Evolutionary conservation across 1,284 basidiomycete genomes (phyloP).

Genomic region (Sporisorium scitamineum): DNA sequence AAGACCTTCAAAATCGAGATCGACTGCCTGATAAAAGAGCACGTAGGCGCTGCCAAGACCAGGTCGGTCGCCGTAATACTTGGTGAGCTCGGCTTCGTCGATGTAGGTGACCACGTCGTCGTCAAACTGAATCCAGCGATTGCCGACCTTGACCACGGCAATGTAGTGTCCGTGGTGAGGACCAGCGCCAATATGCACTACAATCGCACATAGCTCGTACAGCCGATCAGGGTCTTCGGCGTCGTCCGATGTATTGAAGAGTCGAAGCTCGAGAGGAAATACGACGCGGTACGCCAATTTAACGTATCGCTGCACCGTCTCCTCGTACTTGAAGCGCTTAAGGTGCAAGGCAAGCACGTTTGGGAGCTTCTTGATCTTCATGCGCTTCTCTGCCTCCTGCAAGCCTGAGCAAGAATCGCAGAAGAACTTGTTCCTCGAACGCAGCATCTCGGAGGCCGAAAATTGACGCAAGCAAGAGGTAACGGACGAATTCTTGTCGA

Average conservation of each 20-base stretch:
- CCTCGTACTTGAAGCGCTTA: conserved; percentile 98
- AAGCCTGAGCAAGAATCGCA: conserved; percentile 96
- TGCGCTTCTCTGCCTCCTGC: conserved; percentile 97
- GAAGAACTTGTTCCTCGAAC: conserved; percentile 97
- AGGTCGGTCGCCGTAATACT: conserved; percentile 91
- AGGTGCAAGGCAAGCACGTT: conserved; percentile 94
- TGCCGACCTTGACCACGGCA: conserved; percentile 87
- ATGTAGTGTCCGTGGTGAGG: conserved; percentile 98
- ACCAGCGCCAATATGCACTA: conserved; percentile 95
- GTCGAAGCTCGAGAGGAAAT: conserved; percentile 90
- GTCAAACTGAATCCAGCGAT: conserved; percentile 90
- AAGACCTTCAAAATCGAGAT: conserved; percentile 70
- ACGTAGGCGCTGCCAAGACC: conserved; percentile 90
- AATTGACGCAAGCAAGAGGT: conserved; percentile 95
- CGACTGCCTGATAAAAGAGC: conserved; percentile 93
- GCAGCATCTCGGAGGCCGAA: conserved; percentile 97
- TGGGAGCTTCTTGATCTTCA: conserved; percentile 97
- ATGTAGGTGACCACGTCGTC: conserved; percentile 91
- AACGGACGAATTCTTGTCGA: conserved; percentile 94
- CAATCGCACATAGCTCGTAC: conserved; percentile 93
- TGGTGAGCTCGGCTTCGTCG: conserved; percentile 87
- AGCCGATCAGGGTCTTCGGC: conserved; percentile 84
- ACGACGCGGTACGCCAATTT: conserved; percentile 96
- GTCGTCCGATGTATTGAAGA: conserved; percentile 97
- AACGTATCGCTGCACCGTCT: conserved; percentile 86